Evolutionary conservation across 2,329 filamentous ascomycete genomes (phyloP).

Genomic region (Zymoseptoria crescenta): DNA sequence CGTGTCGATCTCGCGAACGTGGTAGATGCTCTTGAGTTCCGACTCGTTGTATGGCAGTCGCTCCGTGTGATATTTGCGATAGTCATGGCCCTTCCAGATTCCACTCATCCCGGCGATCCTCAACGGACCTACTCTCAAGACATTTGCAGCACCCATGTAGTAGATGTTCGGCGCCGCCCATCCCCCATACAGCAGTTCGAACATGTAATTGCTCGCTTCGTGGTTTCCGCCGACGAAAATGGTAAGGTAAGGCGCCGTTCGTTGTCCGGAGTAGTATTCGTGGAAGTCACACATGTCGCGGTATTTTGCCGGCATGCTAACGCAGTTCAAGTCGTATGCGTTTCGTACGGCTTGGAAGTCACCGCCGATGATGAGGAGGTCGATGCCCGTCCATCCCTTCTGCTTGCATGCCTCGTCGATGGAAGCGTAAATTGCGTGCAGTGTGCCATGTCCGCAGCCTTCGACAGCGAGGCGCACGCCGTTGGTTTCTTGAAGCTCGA

Average conservation of each 20-base stretch:
- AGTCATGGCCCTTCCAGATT: constrained; percentile 91
- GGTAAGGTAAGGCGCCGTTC: constrained; percentile 76
- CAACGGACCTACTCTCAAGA: constrained; percentile 73
- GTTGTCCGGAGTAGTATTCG: constrained; percentile 77
- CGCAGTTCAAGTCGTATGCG: constrained; percentile 74
- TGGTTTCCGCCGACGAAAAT: constrained; percentile 93
- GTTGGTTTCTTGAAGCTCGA: constrained; percentile 10
- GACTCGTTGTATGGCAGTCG: constrained; percentile 72
- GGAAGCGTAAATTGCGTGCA: constrained; percentile 84
- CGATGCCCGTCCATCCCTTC: constrained; percentile 72
- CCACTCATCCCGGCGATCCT: constrained; percentile 86
- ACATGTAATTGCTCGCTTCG: constrained; percentile 82
- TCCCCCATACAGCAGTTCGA: constrained; percentile 90
- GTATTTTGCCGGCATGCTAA: constrained; percentile 85
- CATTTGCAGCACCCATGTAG: constrained; percentile 88
- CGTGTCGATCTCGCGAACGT: constrained; percentile 82
- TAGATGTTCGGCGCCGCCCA: constrained; percentile 98
- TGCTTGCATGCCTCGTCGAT: constrained; percentile 60
- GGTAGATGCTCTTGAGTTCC: constrained; percentile 77
- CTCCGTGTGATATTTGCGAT: constrained; percentile 74
- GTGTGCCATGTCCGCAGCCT: constrained; percentile 85
- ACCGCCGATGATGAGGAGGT: constrained; percentile 88
- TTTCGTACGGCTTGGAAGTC: constrained; percentile 95
- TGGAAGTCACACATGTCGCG: constrained; percentile 85
- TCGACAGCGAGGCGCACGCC: constrained; percentile 69